Evolutionary conservation across 257 asterid species (phyloP).

Genomic region (Przewalskia tangutica): DNA sequence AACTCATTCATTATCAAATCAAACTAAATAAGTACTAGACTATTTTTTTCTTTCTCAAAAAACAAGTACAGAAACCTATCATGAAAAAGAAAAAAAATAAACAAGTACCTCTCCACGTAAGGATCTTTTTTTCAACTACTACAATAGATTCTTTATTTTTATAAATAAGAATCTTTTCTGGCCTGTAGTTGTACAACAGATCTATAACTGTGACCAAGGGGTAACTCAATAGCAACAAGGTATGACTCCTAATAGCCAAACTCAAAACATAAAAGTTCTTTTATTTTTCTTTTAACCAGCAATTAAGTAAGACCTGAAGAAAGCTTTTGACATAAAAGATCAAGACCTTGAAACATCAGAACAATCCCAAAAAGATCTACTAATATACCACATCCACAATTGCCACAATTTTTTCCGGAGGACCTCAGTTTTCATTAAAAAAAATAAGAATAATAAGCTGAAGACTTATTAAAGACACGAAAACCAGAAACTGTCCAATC

Average conservation of each 20-base stretch:
- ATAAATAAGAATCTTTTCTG: too few species aligned
- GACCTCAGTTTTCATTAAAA: not conserved
- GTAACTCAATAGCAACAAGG: not conserved
- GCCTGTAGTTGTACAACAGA: not conserved
- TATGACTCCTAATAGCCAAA: not conserved
- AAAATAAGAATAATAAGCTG: too few species aligned
- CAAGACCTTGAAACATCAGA: not conserved
- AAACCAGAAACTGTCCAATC: not conserved
- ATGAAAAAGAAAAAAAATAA: not conserved
- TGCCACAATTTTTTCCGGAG: not conserved
- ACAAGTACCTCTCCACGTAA: not conserved
- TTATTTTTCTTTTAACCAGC: not conserved
- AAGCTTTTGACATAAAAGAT: not conserved
- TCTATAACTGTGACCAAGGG: not conserved
- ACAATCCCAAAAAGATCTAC: not conserved
- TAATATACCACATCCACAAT: not conserved
- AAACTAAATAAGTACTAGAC: not conserved
- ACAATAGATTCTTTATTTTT: not conserved
- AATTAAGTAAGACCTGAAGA: not conserved
- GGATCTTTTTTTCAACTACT: not conserved
- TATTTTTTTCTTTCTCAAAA: not conserved
- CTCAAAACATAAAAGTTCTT: not conserved
- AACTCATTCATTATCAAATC: not conserved
- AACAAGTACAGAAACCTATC: not conserved
- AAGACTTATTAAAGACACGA: not conserved